phyloP scores from a whole-genome alignment of 2,329 filamentous ascomycete species.

The Beauveria sp. region DNA sequence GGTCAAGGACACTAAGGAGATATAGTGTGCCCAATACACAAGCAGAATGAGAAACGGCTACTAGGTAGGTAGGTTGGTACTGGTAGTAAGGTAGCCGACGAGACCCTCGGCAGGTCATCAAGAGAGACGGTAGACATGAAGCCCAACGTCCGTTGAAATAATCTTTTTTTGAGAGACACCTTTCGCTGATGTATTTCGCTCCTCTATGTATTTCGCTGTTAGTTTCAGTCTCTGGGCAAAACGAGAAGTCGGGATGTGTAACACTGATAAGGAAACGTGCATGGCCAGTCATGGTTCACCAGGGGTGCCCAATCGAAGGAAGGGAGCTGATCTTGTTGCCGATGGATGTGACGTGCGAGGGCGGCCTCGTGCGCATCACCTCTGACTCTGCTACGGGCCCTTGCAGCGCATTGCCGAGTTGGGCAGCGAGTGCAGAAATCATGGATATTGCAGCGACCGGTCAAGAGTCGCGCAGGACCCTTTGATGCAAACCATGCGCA shows the following conservation, averaged over 20 bases:
- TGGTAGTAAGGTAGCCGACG: background rate
- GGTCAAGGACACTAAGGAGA: background rate
- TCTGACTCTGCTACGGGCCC: background rate
- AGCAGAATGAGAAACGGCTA: background rate
- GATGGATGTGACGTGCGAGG: background rate
- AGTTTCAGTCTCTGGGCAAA: background rate
- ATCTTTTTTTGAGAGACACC: too few species aligned
- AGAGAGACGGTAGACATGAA: background rate
- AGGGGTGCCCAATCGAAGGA: background rate
- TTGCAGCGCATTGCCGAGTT: background rate
- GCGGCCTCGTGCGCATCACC: background rate
- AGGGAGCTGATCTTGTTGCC: background rate
- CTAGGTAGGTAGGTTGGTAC: background rate
- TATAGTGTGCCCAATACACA: background rate
- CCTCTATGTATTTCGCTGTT: background rate
- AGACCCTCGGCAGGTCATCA: background rate
- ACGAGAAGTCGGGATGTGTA: too few species aligned
- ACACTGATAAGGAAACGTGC: too few species aligned
- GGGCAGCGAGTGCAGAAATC: constrained; percentile 1
- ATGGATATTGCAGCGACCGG: background rate
- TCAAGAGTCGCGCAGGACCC: constrained; percentile 1
- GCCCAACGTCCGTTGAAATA: background rate
- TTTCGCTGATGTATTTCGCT: too few species aligned
- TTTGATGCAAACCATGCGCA: constrained; percentile 1
- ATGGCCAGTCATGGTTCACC: background rate